Percentiles rank a stretch among this genome's conserved stretches.
These are phyloP conservation scores for Triticum urartu DNA, from an alignment of 176 grass and related monocot species.

Conservation along the genomic window DNA sequence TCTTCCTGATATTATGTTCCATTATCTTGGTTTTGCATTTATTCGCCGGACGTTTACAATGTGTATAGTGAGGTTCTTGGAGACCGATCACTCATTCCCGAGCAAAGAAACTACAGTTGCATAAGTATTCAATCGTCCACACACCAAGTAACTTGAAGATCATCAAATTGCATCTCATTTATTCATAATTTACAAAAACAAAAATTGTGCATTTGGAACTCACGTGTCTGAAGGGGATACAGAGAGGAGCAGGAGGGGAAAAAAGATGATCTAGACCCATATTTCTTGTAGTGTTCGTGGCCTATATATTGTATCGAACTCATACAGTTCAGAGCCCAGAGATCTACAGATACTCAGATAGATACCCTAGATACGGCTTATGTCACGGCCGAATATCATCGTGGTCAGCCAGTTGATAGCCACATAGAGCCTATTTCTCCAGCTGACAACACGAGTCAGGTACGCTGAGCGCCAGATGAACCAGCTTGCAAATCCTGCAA, in stretches of 20 bases:
- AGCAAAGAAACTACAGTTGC: background rate
- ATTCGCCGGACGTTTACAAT: background rate
- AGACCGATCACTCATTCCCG: background rate
- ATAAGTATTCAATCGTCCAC: background rate
- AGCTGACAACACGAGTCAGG: conserved; percentile 87
- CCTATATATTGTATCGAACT: background rate
- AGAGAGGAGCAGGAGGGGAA: background rate
- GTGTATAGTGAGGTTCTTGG: background rate
- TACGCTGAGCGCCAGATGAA: conserved; percentile 95
- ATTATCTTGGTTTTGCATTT: background rate
- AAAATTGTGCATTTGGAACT: background rate
- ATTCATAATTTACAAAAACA: conserved; percentile 29
- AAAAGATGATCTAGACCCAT: background rate
- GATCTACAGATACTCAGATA: background rate
- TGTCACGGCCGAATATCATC: conserved; percentile 81
- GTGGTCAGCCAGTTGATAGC: conserved; percentile 97
- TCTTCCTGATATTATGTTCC: background rate
- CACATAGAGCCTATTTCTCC: conserved; percentile 97
- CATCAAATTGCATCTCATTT: conserved; percentile 6
- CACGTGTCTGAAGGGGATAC: background rate
- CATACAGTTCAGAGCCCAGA: background rate
- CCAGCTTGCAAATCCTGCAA: conserved; percentile 89
- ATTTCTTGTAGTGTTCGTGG: background rate
- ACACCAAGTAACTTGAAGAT: background rate
- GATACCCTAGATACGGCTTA: conserved; percentile 67